Evolutionary conservation across 2,329 filamentous ascomycete species (phyloP).

Genomic region (Penicillium sclerotiorum): DNA sequence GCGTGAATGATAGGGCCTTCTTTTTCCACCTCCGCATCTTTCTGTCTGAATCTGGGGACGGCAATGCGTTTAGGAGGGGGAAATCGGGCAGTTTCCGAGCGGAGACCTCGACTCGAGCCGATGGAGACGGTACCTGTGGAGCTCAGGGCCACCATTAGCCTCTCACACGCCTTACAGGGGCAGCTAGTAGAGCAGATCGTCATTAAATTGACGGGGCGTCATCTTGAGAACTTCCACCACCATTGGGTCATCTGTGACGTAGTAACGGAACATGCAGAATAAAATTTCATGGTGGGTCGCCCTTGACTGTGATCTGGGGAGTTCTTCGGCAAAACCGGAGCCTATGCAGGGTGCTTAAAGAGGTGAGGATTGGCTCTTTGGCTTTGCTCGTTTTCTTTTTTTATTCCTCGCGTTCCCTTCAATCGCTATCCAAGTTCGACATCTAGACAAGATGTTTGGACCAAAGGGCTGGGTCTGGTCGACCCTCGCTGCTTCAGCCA

Average conservation of each 20-base stretch:
- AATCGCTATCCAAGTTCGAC: background rate
- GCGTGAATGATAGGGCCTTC: background rate
- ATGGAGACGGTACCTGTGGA: slow-evolving; percentile 7
- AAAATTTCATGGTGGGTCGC: background rate
- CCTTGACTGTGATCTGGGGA: background rate
- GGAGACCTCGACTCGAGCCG: slow-evolving; percentile 16
- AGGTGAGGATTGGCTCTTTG: background rate
- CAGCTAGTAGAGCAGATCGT: slow-evolving; percentile 10
- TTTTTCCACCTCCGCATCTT: background rate
- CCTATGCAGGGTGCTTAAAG: slow-evolving; percentile 2
- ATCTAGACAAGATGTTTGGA: slow-evolving; percentile 13
- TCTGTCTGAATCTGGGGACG: slow-evolving; percentile 1
- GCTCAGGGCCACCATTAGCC: slow-evolving; percentile 9
- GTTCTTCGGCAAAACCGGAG: slow-evolving; percentile 1
- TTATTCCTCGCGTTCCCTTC: background rate
- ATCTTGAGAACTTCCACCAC: background rate
- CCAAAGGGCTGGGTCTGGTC: slow-evolving; percentile 17
- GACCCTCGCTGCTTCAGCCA: slow-evolving; percentile 11
- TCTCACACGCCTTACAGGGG: background rate
- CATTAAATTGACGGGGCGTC: slow-evolving; percentile 2
- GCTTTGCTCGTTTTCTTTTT: background rate
- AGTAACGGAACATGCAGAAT: background rate
- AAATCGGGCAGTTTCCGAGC: slow-evolving; percentile 10
- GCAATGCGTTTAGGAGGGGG: slow-evolving; percentile 6
- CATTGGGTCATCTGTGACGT: slow-evolving; percentile 1